Percentiles rank a stretch among this genome's conserved stretches.
Conservation (phyloP, 2,329 filamentous ascomycete genomes). For the Lecanosticta acicola region DNA sequence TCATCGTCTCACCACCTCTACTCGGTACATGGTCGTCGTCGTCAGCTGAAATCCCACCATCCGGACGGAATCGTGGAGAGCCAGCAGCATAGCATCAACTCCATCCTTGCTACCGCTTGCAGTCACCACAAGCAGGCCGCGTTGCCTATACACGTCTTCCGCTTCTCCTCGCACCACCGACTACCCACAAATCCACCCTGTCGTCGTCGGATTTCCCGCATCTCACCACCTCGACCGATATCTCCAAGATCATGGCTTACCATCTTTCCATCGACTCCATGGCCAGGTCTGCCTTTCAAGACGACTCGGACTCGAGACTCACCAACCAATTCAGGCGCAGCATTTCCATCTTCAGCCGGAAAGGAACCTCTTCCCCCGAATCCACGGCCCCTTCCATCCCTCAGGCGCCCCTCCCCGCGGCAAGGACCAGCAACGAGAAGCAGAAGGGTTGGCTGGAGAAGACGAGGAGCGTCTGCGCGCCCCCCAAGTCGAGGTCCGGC, state of each 20-base stretch:
- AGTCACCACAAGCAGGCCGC: neutral
- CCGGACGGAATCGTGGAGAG: neutral
- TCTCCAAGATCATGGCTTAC: neutral
- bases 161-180: neutral
- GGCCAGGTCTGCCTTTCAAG: neutral
- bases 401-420: constrained; percentile 14
- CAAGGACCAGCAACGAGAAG: constrained; percentile 19
- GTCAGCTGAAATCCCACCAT: neutral
- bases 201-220: constrained; percentile 1
- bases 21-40: neutral
- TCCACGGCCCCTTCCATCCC: constrained; percentile 18
- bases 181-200: neutral
- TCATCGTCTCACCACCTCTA: neutral
- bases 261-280: constrained; percentile 2
- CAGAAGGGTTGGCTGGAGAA: constrained; percentile 24
- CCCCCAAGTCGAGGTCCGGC: neutral
- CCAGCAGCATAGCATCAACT: too few relatives aligned
- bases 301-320: neutral
- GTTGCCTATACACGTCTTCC: neutral
- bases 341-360: constrained; percentile 35
- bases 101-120: constrained; percentile 5
- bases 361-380: constrained; percentile 27
- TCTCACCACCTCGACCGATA: constrained; percentile 1
- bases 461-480: constrained; percentile 10
- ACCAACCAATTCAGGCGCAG: constrained; percentile 22